Evolutionary conservation across 352 stramenopile species (phyloP), one percentile per base, ranked within the genome.

Genomic region (Phytophthora hibernalis): DNA sequence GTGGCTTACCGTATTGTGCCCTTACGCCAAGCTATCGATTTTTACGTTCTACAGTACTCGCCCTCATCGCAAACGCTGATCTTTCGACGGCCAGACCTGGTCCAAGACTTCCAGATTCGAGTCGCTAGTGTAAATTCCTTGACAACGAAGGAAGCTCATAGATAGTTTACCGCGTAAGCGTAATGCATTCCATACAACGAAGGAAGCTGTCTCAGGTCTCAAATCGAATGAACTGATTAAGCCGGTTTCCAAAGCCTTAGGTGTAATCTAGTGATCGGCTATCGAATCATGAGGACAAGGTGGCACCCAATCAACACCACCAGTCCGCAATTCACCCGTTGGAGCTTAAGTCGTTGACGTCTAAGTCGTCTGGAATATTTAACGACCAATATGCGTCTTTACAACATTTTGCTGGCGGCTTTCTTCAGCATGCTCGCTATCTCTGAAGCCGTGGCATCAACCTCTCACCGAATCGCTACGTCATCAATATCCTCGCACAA

Each of bases 261-360:
- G 15, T 44, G 37, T 18, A 12, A 44, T 44, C 37, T 21, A 21
- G 11, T 7, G 37, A 44, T 44, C 37, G 15, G 58, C 65, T 37
- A 64, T 44, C 16, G n/a, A 44, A 44, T 18, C 65, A 72, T 64
- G 45, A 38, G 8, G 9, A 24, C 9, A 31, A 31, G 26, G 26
- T 31, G 16, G 18, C 11, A 18, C n/a, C 21, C 33, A 38, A 1
- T 10, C 18, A 22, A 21, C 21, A 37, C 51, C 21, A 58, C 16
- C 51, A 58, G 15, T 58, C 47, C 30, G 37, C 22, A 38, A 58
- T 58, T 5, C 15, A 26, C 51, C 38, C 12, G 22, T 11, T 30
- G 11, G 33, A 48, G 28, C 8, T 42, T 21, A 58, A 15, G 51
- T 3, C 15, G 8, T 33, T 12, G 5, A 16, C 37, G 21, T 3